These are phyloP conservation scores for Paulownia fortunei DNA, from an alignment of 257 asterid genomes.

Conservation along the genomic window DNA sequence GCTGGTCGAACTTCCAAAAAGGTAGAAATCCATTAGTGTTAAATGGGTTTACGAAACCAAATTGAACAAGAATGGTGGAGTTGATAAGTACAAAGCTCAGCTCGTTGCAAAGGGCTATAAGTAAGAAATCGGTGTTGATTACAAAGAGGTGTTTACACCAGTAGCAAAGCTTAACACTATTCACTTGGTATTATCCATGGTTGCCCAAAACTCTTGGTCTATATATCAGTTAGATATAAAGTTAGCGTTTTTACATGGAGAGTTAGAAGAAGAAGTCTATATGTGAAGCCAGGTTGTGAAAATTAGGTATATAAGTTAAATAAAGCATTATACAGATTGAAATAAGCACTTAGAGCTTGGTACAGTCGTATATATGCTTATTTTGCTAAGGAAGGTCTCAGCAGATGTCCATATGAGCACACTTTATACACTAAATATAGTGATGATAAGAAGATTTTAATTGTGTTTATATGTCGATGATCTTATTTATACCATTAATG, in stretches of 20 bases:
- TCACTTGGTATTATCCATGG: not conserved
- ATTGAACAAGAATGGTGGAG: not conserved
- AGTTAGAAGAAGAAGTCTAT: not conserved
- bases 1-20: not conserved
- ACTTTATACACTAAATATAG: no score
- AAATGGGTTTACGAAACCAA: not conserved
- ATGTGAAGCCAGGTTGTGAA: no score
- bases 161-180: not conserved
- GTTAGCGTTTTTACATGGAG: not conserved
- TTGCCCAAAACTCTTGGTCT: slow-evolving; percentile 13
- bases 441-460: no score
- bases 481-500: no score
- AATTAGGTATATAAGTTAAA: no score
- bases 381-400: no score
- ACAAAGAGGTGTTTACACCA: not conserved
- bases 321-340: no score
- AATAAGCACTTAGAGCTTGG: no score
- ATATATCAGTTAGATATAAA: not conserved
- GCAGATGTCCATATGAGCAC: no score
- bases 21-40: not conserved
- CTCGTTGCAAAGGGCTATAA: not conserved
- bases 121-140: not conserved
- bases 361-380: no score
- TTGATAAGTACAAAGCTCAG: not conserved
- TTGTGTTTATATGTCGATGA: no score